These are phyloP conservation scores for Zelopaecilomyces penicillatus DNA, from an alignment of 2,329 filamentous ascomycete species.

Conservation along the genomic window DNA sequence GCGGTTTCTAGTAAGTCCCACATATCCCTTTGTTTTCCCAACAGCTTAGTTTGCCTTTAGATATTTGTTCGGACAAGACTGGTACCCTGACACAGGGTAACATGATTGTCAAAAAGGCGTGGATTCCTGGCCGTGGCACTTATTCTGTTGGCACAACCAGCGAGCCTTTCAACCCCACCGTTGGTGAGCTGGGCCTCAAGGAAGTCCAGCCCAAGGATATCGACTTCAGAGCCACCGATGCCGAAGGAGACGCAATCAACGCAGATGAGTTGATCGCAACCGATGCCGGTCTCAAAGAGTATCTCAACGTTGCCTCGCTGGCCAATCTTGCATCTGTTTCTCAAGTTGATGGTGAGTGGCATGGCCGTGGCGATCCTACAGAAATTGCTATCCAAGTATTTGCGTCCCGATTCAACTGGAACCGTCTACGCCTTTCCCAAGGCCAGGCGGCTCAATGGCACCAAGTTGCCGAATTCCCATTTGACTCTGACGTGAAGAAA, in stretches of 20 bases:
- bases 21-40: constrained; percentile 2
- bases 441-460: constrained; percentile 44
- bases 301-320: constrained; percentile 54
- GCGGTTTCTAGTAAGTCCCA: constrained; percentile 37
- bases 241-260: constrained; percentile 18
- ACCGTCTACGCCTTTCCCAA: constrained; percentile 42
- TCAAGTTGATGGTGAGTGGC: constrained; percentile 47
- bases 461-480: constrained; percentile 60
- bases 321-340: constrained; percentile 59
- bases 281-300: constrained; percentile 43
- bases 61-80: constrained; percentile 51
- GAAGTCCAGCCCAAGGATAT: constrained; percentile 28
- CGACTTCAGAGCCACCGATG: constrained; percentile 17
- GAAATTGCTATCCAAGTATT: constrained; percentile 72
- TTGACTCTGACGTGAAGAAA: constrained; percentile 67
- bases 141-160: constrained; percentile 40
- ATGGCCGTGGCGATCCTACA: constrained; percentile 53
- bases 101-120: constrained; percentile 47
- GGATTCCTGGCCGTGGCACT: constrained; percentile 39
- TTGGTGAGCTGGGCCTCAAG: constrained; percentile 36
- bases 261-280: constrained; percentile 29
- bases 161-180: constrained; percentile 49
- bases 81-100: constrained; percentile 46
- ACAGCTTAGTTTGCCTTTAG: constrained; percentile 19
- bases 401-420: constrained; percentile 58